A percentile compares a stretch with the other conserved stretches of the same genome.
Evolutionary conservation across 2,329 filamentous ascomycete genomes (phyloP).

Genomic region (Ilyonectria robusta): DNA sequence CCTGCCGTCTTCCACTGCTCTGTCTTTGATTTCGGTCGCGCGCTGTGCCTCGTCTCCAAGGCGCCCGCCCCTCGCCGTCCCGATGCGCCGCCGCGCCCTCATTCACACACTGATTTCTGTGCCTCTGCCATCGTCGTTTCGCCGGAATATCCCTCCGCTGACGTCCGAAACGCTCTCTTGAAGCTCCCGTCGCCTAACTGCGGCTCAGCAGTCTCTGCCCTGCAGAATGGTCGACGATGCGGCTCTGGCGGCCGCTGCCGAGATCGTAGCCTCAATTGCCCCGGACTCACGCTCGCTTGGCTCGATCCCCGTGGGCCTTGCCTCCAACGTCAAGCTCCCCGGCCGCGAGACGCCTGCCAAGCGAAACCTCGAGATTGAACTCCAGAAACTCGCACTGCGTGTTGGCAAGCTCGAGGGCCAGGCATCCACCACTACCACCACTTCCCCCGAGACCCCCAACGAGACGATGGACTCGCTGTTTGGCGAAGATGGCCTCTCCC

Average conservation of each 20-base stretch:
- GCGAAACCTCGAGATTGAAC: constrained; percentile 83
- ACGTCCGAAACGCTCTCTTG: constrained; percentile 21
- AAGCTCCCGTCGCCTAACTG: constrained; percentile 44
- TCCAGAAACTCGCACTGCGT: constrained; percentile 82
- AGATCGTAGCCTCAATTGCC: constrained; percentile 68
- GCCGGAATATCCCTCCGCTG: constrained; percentile 4
- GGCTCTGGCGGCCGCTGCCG: constrained; percentile 67
- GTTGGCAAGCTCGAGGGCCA: constrained; percentile 88
- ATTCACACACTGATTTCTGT: constrained; percentile 1
- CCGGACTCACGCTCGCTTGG: constrained; percentile 57
- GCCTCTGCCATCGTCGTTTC: constrained; percentile 1
- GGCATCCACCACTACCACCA: constrained; percentile 72
- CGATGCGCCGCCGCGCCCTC: neutral
- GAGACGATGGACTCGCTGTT: constrained; percentile 78
- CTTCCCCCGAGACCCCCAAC: constrained; percentile 85
- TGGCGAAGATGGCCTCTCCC: constrained; percentile 65
- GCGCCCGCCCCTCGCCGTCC: constrained; percentile 2
- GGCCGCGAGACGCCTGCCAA: constrained; percentile 84
- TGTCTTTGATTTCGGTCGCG: constrained; percentile 20
- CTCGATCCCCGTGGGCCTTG: constrained; percentile 58
- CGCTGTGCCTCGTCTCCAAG: constrained; percentile 1
- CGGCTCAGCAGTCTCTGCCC: constrained; percentile 45
- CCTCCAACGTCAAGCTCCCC: constrained; percentile 76
- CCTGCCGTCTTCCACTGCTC: constrained; percentile 14
- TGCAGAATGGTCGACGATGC: constrained; percentile 67